Conservation (phyloP, 2,329 filamentous ascomycete genomes). For the Sphaerulina populicola region DNA sequence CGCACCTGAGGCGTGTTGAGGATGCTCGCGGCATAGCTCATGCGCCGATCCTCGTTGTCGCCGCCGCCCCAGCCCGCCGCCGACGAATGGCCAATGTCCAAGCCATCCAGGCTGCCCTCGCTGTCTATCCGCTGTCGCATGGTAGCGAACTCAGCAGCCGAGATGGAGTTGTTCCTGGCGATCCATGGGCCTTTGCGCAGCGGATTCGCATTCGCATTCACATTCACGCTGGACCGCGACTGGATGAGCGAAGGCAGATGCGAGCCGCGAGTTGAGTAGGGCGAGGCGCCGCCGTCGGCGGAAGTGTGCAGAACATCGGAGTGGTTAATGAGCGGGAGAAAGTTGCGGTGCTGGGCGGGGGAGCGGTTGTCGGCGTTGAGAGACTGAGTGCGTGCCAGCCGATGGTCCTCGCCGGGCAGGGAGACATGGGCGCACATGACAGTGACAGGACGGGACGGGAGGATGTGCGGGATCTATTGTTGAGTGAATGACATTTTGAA, state of each 20-base stretch:
- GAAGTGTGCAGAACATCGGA: constrained; percentile 4
- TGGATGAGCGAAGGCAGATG: constrained; percentile 34
- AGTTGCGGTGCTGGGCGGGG: constrained; percentile 26
- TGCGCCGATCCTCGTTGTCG: constrained; percentile 34
- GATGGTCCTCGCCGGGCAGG: constrained; percentile 1
- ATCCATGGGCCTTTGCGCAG: constrained; percentile 5
- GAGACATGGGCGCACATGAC: constrained; percentile 5
- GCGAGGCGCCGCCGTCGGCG: constrained; percentile 27
- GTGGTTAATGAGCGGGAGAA: constrained; percentile 34
- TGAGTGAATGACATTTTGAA: neutral
- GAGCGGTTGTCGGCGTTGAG: constrained; percentile 1
- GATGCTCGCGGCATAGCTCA: constrained; percentile 37
- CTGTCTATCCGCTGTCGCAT: constrained; percentile 16
- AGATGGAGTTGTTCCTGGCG: constrained; percentile 19
- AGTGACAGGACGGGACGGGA: too few relatives aligned
- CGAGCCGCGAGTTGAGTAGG: constrained; percentile 40
- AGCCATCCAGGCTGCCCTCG: constrained; percentile 13
- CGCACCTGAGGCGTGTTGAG: constrained; percentile 59
- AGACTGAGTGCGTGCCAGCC: constrained; percentile 7
- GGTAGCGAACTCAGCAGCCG: constrained; percentile 17
- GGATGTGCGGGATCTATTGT: neutral
- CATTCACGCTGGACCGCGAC: constrained; percentile 21
- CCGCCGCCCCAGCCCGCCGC: constrained; percentile 24
- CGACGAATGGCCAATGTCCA: constrained; percentile 3
- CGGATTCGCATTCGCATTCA: constrained; percentile 20